Conservation (phyloP, 2,329 filamentous ascomycete species). For the Diaporthe capsici region DNA sequence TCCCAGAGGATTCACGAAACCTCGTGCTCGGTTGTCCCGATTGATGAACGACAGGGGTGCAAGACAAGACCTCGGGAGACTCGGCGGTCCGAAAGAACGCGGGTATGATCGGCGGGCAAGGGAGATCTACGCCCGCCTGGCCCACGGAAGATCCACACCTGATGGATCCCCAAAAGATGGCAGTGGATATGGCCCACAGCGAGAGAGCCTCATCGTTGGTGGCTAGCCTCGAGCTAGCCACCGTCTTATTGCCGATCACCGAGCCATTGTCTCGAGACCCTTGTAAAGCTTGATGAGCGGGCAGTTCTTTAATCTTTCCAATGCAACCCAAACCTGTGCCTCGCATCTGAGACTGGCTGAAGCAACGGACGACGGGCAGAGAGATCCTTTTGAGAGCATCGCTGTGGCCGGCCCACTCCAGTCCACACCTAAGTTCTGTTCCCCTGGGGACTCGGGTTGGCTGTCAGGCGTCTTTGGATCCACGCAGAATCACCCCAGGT, state of each 20-base stretch:
- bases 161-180: constrained; percentile 30
- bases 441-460: too few species aligned
- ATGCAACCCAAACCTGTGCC: not conserved
- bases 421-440: too few species aligned
- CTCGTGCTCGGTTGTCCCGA: constrained; percentile 17
- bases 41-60: constrained; percentile 16
- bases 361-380: not conserved
- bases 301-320: constrained; percentile 12
- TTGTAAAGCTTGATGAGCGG: constrained; percentile 12
- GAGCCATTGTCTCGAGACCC: constrained; percentile 21
- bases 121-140: constrained; percentile 21
- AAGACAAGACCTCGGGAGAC: constrained; percentile 26
- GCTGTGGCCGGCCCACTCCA: not conserved
- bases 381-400: not conserved
- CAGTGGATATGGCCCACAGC: constrained; percentile 16
- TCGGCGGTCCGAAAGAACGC: constrained; percentile 18
- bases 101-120: constrained; percentile 13
- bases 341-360: not conserved
- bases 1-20: not conserved
- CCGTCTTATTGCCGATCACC: constrained; percentile 24
- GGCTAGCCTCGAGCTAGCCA: not conserved
- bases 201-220: constrained; percentile 26
- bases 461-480: not conserved
- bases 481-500: not conserved
- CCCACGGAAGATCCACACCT: not conserved